Evolutionary conservation across 202 grass and related monocot species (phyloP), one percentile per base, ranked within the genome.

Genomic region (Carex arenaria): DNA sequence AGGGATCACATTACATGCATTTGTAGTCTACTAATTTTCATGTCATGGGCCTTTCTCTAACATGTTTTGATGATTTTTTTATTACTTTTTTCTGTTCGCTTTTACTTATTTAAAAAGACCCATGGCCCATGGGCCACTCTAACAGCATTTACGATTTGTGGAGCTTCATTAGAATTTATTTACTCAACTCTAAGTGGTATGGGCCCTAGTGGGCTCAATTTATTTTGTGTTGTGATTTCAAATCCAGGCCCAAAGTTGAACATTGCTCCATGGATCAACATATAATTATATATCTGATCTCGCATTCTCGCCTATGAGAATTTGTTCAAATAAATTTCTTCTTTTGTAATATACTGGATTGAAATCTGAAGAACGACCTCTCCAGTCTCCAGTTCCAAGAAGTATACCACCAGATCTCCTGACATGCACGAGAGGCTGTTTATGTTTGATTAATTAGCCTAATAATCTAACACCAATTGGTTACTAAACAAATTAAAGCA

Each of bases 391-490:
- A 40, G 0, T 40, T 40, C 38, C 67, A 71, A 19, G 13, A 76
- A 32, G 2, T 55, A 30, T n/a, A 65, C 28, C 49, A 55, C 13
- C 10, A 5, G 28, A 26, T 34, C 45, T 32, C 73, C 62, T 20
- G 22, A 82, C 22, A 49, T 49, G 45, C 45, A 49, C 10, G 45
- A 10, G 62, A 67, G 12, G 28, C 79, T 30, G 20, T 54, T 82
- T 4, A 36, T 70, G 11, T 34, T 14, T 38, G 10, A 4, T 72
- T 72, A 72, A 67, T 82, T n/a, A 67, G 61, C 23, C 22, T 49
- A 65, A 67, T 49, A 65, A 67, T 65, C 62, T 82, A 38, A 81
- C 61, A 81, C 12, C 79, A 81, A 54, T 22, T 81, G 20, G 47
- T 65, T 82, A 67, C 67, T 82, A 82, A 31, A 28, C 15, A 66